Conservation (phyloP, 805 yeast species). For the Huiozyma naganishii region DNA sequence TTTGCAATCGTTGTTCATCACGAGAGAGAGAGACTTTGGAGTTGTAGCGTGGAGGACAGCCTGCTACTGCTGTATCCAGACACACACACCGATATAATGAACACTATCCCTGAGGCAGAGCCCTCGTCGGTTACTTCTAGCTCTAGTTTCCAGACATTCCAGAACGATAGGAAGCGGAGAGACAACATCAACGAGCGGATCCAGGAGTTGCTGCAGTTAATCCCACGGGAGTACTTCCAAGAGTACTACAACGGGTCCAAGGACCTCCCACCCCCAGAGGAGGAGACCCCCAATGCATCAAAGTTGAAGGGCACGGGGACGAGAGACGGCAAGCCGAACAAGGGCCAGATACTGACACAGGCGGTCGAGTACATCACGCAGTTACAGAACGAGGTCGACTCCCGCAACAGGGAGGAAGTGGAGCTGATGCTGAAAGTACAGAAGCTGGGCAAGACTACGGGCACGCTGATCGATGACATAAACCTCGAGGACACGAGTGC, state of each 20-base stretch:
- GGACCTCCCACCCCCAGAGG: conserved; percentile 2
- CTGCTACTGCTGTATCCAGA: too few species aligned
- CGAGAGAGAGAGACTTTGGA: too few species aligned
- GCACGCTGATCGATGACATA: conserved; percentile 32
- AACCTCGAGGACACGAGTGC: conserved; percentile 62
- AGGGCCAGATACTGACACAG: conserved; percentile 69
- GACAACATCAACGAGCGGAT: conserved; percentile 51
- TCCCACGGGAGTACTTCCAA: conserved; percentile 37
- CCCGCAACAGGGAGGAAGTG: conserved; percentile 67
- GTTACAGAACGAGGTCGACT: conserved; percentile 65
- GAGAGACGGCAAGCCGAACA: conserved; percentile 75
- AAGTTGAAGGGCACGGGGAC: conserved; percentile 47
- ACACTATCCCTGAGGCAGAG: conserved; percentile 10
- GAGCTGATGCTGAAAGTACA: conserved; percentile 55
- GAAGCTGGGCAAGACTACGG: conserved; percentile 37
- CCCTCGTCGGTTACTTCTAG: conserved; percentile 14
- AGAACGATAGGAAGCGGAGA: conserved; percentile 36
- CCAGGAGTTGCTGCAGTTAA: conserved; percentile 37
- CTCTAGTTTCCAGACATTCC: conserved; percentile 13
- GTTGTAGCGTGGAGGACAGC: too few species aligned
- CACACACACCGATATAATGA: conserved; percentile 2
- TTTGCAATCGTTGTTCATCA: too few species aligned
- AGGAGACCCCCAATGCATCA: conserved; percentile 6
- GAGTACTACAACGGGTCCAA: conserved; percentile 19
- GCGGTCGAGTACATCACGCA: conserved; percentile 61